Evolutionary conservation across 495 filamentous ascomycete species (phyloP).

Genomic region (Xylaria castorea): DNA sequence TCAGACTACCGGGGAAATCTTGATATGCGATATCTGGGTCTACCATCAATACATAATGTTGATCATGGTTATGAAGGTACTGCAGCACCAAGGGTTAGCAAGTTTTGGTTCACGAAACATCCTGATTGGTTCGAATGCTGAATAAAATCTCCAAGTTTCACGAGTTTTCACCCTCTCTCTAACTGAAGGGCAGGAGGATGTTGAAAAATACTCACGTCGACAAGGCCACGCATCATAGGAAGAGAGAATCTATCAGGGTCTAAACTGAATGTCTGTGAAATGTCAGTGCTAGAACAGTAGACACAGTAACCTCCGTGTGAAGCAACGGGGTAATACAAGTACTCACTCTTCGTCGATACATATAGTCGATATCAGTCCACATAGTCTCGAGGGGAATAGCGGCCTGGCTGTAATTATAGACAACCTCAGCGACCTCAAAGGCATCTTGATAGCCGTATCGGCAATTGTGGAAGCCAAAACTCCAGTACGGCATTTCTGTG

Average conservation of each 20-base stretch:
- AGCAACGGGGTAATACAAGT: neutral
- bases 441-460: constrained; percentile 77
- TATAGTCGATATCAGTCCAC: constrained; percentile 91
- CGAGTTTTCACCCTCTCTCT: too few relatives aligned
- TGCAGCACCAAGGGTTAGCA: neutral
- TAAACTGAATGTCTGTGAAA: constrained; percentile 62
- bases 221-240: constrained; percentile 68
- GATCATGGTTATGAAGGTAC: constrained; percentile 74
- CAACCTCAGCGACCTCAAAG: constrained; percentile 78
- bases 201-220: constrained; percentile 44
- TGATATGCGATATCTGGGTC: constrained; percentile 79
- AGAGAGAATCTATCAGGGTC: constrained; percentile 77
- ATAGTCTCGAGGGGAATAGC: constrained; percentile 84
- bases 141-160: too few relatives aligned
- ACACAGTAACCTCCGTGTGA: neutral
- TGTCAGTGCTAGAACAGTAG: constrained; percentile 1
- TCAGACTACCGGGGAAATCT: constrained; percentile 66
- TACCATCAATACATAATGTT: constrained; percentile 88
- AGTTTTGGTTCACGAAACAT: neutral
- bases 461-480: constrained; percentile 84
- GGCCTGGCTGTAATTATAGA: constrained; percentile 79
- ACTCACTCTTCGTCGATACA: constrained; percentile 62
- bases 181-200: neutral
- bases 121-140: neutral
- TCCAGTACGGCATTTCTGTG: constrained; percentile 86